Conservation (phyloP, 192 early-diverging fungal genomes). For the Backusella luteola region DNA sequence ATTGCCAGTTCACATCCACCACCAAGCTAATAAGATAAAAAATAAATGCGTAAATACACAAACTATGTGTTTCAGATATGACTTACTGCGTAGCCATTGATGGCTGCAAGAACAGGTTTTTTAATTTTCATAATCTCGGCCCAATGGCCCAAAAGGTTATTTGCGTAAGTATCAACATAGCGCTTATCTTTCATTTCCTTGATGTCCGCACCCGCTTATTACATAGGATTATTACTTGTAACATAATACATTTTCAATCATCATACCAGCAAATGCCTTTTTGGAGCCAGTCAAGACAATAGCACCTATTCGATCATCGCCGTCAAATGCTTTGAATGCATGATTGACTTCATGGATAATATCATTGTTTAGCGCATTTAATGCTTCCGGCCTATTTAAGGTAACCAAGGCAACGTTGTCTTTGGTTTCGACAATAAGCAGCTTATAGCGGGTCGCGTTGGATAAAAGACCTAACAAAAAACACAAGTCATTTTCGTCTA, state of each 20-base stretch:
- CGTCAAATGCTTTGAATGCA: slow-evolving; percentile 75
- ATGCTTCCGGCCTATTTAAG: background rate
- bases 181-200: slow-evolving; percentile 93
- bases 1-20: slow-evolving; percentile 99
- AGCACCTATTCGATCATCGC: slow-evolving; percentile 75
- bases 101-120: slow-evolving; percentile 96
- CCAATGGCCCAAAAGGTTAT: slow-evolving; percentile 94
- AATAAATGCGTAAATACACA: background rate
- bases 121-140: slow-evolving; percentile 82
- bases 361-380: slow-evolving; percentile 9
- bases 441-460: background rate
- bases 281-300: slow-evolving; percentile 94
- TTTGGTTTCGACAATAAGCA: background rate
- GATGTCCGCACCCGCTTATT: slow-evolving; percentile 90
- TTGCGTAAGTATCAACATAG: slow-evolving; percentile 85
- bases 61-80: background rate
- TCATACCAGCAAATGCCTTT: slow-evolving; percentile 89
- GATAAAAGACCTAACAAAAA: background rate
- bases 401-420: background rate
- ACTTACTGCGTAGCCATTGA: slow-evolving; percentile 92
- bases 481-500: background rate
- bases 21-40: slow-evolving; percentile 62
- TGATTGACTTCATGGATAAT: slow-evolving; percentile 87
- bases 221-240: background rate
- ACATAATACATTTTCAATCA: background rate